Base-by-base conservation (phyloP, 345 rosid species). In the Populus deltoides region DNA sequence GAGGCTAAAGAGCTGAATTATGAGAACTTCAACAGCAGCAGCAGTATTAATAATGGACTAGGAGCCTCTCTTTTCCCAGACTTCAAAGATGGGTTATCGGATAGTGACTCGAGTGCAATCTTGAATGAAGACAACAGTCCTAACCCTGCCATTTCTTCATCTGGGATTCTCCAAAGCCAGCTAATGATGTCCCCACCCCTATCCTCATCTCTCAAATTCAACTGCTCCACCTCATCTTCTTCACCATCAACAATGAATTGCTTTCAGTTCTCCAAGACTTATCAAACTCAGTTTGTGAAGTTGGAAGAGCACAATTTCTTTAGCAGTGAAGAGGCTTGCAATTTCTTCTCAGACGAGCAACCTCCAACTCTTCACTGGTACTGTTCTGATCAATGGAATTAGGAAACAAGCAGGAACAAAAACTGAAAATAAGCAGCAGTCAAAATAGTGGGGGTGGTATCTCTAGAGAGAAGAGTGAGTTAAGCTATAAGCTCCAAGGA, bases 41-140 rank as follows among this genome's bases (percentile, higher is more conserved):
- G 66, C 62, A 18, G 75, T 69, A 45, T 70, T n/a, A 35, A 68
- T 68, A 35, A 18, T 11, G 71, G 71, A 38, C n/a, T 29, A 2
- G 81, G 69, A 6, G 77, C 79, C 62, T 71, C 80, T 17, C 77
- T 90, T 22, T 90, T 88, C 80, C 86, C 90, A 1, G 91, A 88
- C 75, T 71, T 83, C 76, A 86, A 86, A 79, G 97, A 90, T 27
- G 98, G 96, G 73, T 92, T 96, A 1, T 92, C 99, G 1, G 99
- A 93, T 45, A 93, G 99, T 51, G 98, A 92, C 71, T 91, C 97
- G 6, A 91, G 98, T 71, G 99, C 97, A 0, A 84, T 95, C 77
- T 71, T 95, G 33, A 95, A 91, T 69, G 97, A 92, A 31, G 93
- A 92, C 53, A 90, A 86, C 82, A 90, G 90, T 87, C 90, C 94